Percentiles rank a stretch among this genome's conserved stretches.
These are phyloP conservation scores for Baorangia bicolor DNA, from an alignment of 768 basidiomycete species.

Conservation along the genomic window DNA sequence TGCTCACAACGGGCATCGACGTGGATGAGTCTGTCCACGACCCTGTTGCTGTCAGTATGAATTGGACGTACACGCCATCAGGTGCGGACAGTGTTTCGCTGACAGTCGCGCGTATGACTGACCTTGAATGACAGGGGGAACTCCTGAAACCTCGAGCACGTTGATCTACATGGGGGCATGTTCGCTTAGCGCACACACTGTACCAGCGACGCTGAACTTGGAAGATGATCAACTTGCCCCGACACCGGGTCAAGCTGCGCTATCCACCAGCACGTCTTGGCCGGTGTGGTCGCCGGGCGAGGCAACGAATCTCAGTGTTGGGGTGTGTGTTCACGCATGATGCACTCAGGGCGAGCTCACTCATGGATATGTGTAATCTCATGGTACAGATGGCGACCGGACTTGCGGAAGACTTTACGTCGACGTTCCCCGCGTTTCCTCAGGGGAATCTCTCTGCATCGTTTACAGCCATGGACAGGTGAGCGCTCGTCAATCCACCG, in stretches of 20 bases:
- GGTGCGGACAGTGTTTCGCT: not conserved
- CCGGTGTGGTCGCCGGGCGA: no score
- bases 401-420: not conserved
- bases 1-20: not conserved
- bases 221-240: not conserved
- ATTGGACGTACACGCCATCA: not conserved
- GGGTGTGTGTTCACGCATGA: not conserved
- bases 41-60: not conserved
- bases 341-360: not conserved
- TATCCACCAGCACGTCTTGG: not conserved
- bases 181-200: no score
- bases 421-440: no score
- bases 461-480: no score
- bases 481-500: no score
- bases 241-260: not conserved
- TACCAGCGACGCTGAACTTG: not conserved
- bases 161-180: not conserved
- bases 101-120: not conserved
- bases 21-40: no score
- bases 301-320: not conserved
- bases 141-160: not conserved
- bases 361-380: not conserved
- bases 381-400: not conserved
- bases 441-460: no score
- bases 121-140: not conserved